A percentile compares a stretch with the other conserved stretches of the same genome.
Conservation (phyloP, 768 basidiomycete genomes). For the Termitomyces eurrhizus region DNA sequence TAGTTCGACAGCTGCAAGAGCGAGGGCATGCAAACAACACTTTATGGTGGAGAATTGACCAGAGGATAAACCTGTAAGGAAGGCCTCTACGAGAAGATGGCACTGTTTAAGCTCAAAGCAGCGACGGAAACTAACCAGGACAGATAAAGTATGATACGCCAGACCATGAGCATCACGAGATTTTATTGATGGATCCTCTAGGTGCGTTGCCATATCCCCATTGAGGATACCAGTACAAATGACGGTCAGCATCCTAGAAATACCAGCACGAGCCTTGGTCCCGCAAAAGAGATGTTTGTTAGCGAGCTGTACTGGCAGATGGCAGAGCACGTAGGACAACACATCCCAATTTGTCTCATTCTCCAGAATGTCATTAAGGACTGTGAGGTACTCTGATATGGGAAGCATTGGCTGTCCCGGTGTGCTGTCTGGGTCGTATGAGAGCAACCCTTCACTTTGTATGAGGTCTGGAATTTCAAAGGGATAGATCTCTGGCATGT, state of each 20-base stretch:
- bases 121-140: conserved; percentile 81
- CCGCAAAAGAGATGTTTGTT: conserved; percentile 99
- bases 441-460: conserved; percentile 63
- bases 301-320: conserved; percentile 84
- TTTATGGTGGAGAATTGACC: conserved; percentile 76
- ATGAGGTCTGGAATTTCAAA: conserved; percentile 54
- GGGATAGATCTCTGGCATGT: conserved; percentile 59
- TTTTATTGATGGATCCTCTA: conserved; percentile 61
- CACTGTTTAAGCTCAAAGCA: conserved; percentile 68
- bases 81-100: conserved; percentile 70
- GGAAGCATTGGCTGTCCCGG: conserved; percentile 52
- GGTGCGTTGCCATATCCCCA: conserved; percentile 49
- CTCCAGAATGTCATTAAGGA: conserved; percentile 62
- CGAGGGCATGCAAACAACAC: conserved; percentile 85
- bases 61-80: conserved; percentile 59
- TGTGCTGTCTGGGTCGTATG: conserved; percentile 54
- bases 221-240: conserved; percentile 65
- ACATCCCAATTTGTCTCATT: conserved; percentile 89
- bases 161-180: conserved; percentile 82
- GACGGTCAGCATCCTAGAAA: conserved; percentile 58
- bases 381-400: conserved; percentile 67
- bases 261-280: conserved; percentile 62
- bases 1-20: conserved; percentile 85
- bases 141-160: conserved; percentile 82
- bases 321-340: conserved; percentile 85